phyloP scores from a whole-genome alignment of 192 early-diverging fungal genomes.

The Coemansia sp. region DNA sequence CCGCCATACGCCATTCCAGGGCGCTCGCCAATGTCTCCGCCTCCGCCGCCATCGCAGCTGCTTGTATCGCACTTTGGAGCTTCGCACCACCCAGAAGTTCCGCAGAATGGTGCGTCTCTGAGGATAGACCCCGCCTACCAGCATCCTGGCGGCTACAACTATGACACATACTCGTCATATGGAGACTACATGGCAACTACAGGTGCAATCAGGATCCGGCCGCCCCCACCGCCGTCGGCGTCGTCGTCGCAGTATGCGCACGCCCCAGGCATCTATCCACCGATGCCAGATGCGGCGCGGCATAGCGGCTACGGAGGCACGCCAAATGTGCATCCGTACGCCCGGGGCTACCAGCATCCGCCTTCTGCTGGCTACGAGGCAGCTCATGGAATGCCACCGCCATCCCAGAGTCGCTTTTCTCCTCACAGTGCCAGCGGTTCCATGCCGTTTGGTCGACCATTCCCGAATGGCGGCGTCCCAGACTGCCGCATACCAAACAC shows the following conservation, averaged over 20 bases:
- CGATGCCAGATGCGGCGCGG: slow-evolving; percentile 15
- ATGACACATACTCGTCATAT: slow-evolving; percentile 47
- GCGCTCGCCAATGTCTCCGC: slow-evolving; percentile 34
- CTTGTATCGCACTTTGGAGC: slow-evolving; percentile 15
- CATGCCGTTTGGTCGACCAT: slow-evolving; percentile 2
- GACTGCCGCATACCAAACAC: neutral
- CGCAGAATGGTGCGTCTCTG: slow-evolving; percentile 29
- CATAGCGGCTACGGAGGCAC: slow-evolving; percentile 10
- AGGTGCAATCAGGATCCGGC: slow-evolving; percentile 41
- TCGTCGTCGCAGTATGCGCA: slow-evolving; percentile 18
- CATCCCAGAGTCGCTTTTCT: slow-evolving; percentile 12
- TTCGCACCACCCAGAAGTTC: slow-evolving; percentile 18
- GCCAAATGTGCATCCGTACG: slow-evolving; percentile 2
- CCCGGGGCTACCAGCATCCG: neutral
- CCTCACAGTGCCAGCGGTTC: slow-evolving; percentile 3
- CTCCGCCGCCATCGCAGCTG: slow-evolving; percentile 19
- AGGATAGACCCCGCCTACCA: slow-evolving; percentile 22
- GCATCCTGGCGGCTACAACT: slow-evolving; percentile 35
- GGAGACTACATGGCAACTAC: slow-evolving; percentile 47
- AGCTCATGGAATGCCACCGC: neutral
- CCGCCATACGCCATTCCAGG: slow-evolving; percentile 33
- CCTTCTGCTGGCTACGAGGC: neutral
- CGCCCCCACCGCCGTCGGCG: slow-evolving; percentile 22
- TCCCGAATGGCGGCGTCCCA: slow-evolving; percentile 5
- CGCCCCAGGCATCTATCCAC: slow-evolving; percentile 13